Evolutionary conservation across 805 yeast genomes (phyloP), one percentile per base, ranked within the genome.

Genomic region (Lachancea nothofagi): DNA sequence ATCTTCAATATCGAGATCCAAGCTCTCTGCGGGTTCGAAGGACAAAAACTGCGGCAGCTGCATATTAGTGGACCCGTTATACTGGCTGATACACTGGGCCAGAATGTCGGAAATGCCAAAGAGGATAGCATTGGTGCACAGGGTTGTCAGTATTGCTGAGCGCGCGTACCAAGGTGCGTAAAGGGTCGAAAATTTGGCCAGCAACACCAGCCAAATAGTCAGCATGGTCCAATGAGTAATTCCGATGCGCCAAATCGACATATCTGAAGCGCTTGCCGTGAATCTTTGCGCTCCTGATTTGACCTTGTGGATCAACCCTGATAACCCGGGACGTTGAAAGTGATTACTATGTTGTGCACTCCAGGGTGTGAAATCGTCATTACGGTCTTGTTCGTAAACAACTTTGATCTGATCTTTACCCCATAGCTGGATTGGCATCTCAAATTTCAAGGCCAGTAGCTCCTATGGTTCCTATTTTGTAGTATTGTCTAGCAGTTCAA

Each of bases 91-190:
- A 2, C 83, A 72, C 60, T 90, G 97, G 0, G 97, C 97, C 46
- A 89, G 57, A 0, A 89, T 77, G 57, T 90, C 97, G 0, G 97
- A 88, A n/a, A 87, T 78, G 0, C 96, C 96, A 58, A 79, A 85
- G 4, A 90, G 66, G 4, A 89, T 78, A 21, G 84, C 63, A 54
- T 90, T 90, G 1, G 96, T 81, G 18, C 80, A 75, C 43, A 86
- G 74, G 26, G 88, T 84, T 12, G 96, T 86, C n/a, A 81, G 58
- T 22, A 87, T 61, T 1, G 93, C 79, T 34, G 78, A 76, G 42
- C 65, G 69, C 44, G 74, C 72, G 58, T 88, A 88, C 40, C 81
- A 54, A 7, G 65, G 66, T 37, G 77, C 77, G 53, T 82, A 83
- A 37, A 70, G 68, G 21, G 75, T 68, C 6, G 85, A 74, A 36